These are phyloP conservation scores for Aegilops sharonensis DNA, from an alignment of 176 grass and related monocot species.

Conservation along the genomic window DNA sequence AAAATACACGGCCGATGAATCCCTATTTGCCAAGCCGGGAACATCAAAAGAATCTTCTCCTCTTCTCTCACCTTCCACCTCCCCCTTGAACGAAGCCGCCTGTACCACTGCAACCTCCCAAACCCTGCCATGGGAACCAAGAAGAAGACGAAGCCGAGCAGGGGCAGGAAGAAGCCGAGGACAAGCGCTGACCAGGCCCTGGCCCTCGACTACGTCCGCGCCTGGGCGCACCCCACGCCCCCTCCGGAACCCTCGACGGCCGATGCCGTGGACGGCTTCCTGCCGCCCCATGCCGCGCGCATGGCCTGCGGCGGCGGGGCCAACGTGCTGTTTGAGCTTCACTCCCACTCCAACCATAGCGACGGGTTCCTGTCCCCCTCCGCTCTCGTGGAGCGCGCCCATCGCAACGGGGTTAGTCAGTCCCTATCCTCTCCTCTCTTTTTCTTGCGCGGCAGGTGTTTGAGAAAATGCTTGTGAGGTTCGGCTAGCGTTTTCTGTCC, in stretches of 20 bases:
- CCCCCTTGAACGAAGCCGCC: no score
- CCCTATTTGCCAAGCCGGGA: no score
- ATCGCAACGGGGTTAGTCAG: slow-evolving; percentile 56
- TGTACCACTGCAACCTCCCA: neutral
- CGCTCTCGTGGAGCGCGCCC: slow-evolving; percentile 76
- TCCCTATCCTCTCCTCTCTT: neutral
- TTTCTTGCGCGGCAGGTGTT: neutral
- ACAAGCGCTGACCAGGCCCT: slow-evolving; percentile 45
- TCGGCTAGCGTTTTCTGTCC: neutral
- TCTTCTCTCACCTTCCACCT: no score
- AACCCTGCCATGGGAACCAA: slow-evolving; percentile 57
- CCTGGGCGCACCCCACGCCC: slow-evolving; percentile 52
- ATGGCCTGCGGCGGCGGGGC: slow-evolving; percentile 27
- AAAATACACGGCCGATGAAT: no score
- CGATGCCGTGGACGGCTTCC: slow-evolving; percentile 49
- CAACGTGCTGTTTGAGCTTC: slow-evolving; percentile 71
- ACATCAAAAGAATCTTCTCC: no score
- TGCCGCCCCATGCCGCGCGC: slow-evolving; percentile 34
- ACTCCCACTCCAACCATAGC: slow-evolving; percentile 88
- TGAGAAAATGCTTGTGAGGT: slow-evolving; percentile 21
- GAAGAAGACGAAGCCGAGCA: slow-evolving; percentile 40
- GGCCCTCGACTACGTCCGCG: slow-evolving; percentile 63
- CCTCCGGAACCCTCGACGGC: neutral
- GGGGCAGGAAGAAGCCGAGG: slow-evolving; percentile 52
- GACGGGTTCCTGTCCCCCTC: slow-evolving; percentile 90